A percentile compares a stretch with the other conserved stretches of the same genome.
Evolutionary conservation across 805 yeast species (phyloP).

Genomic region (Kodamaea fukazawae): DNA sequence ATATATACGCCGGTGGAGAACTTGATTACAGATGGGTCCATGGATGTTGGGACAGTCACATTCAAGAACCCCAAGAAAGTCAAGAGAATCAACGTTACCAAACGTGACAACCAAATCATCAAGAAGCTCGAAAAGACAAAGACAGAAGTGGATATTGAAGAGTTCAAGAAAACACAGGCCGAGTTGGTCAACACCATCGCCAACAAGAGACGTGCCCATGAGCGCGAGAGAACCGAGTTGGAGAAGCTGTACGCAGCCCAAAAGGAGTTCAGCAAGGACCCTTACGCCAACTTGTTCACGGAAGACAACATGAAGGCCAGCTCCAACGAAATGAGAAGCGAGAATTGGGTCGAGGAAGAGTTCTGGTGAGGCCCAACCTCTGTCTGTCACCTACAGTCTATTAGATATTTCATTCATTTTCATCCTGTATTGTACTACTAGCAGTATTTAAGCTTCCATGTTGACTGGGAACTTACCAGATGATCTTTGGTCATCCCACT

Average conservation of each 20-base stretch:
- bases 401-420: background rate
- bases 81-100: constrained; percentile 50
- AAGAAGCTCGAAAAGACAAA: constrained; percentile 66
- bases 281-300: constrained; percentile 45
- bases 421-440: constrained; percentile 2
- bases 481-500: constrained; percentile 84
- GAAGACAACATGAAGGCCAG: constrained; percentile 44
- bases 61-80: constrained; percentile 60
- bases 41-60: constrained; percentile 79
- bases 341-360: constrained; percentile 55
- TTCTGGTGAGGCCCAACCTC: constrained; percentile 49
- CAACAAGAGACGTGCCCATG: constrained; percentile 39
- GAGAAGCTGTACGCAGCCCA: constrained; percentile 38
- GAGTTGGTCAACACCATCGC: constrained; percentile 31
- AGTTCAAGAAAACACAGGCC: constrained; percentile 34
- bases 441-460: constrained; percentile 15
- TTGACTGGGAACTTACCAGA: constrained; percentile 47
- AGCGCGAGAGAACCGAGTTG: constrained; percentile 32
- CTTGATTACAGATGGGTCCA: constrained; percentile 60
- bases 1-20: constrained; percentile 75
- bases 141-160: constrained; percentile 50
- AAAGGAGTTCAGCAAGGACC: constrained; percentile 32
- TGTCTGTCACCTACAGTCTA: background rate
- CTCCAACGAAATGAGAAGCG: constrained; percentile 47
- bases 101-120: constrained; percentile 56